Conservation (phyloP, 805 yeast genomes). For the Lipomyces mesembrius region DNA sequence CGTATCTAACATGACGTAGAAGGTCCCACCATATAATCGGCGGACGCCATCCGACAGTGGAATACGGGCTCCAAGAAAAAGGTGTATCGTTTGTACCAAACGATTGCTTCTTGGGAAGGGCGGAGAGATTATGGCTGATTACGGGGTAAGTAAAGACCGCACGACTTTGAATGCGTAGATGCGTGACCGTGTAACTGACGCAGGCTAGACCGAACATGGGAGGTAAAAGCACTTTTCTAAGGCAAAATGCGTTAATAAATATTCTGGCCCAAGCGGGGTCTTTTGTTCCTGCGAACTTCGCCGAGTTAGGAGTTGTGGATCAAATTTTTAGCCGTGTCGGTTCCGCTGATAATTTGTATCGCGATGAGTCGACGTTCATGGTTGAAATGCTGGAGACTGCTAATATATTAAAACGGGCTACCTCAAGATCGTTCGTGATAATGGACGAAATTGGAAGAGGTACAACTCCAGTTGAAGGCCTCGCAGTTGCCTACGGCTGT, state of each 20-base stretch:
- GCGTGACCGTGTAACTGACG: not conserved
- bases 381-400: constrained; percentile 89
- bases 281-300: constrained; percentile 68
- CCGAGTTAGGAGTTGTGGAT: constrained; percentile 74
- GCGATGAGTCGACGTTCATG: constrained; percentile 89
- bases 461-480: constrained; percentile 81
- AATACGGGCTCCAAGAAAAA: constrained; percentile 61
- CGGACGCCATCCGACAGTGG: constrained; percentile 90
- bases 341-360: constrained; percentile 72
- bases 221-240: constrained; percentile 75
- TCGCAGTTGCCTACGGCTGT: constrained; percentile 82
- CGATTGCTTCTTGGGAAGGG: constrained; percentile 45
- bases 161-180: not conserved
- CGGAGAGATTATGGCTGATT: constrained; percentile 35
- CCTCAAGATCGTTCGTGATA: constrained; percentile 70
- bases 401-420: constrained; percentile 66
- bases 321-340: constrained; percentile 75
- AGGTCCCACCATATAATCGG: constrained; percentile 48
- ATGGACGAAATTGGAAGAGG: constrained; percentile 92
- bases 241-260: constrained; percentile 71
- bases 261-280: constrained; percentile 77
- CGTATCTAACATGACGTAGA: not conserved
- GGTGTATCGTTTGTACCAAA: constrained; percentile 58
- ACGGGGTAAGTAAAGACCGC: constrained; percentile 25
- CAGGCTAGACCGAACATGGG: constrained; percentile 58